A percentile compares a stretch with the other conserved stretches of the same genome.
Conservation (phyloP, 2,329 filamentous ascomycete genomes). For the Lecanicillium sp. region DNA sequence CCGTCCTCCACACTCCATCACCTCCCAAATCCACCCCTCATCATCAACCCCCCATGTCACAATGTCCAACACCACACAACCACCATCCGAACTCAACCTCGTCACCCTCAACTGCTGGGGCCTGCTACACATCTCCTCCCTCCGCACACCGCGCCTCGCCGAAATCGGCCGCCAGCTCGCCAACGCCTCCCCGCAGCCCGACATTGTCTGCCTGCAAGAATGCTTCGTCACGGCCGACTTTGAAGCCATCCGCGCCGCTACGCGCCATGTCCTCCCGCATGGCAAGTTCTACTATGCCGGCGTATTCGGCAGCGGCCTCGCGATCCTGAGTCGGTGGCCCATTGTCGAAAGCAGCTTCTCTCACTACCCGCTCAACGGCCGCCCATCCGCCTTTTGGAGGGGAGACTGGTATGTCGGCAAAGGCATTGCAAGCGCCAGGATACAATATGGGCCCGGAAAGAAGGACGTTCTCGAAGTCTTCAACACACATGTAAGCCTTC, state of each 20-base stretch:
- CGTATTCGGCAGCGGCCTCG: constrained; percentile 81
- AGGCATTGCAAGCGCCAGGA: constrained; percentile 75
- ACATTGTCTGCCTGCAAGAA: constrained; percentile 91
- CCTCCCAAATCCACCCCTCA: neutral
- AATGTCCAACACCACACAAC: constrained; percentile 29
- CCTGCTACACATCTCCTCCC: constrained; percentile 74
- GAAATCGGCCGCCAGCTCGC: constrained; percentile 82
- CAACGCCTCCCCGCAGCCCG: constrained; percentile 54
- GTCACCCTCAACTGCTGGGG: constrained; percentile 97
- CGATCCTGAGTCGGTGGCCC: constrained; percentile 84
- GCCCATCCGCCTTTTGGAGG: constrained; percentile 86
- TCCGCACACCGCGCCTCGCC: constrained; percentile 66
- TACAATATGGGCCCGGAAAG: constrained; percentile 57
- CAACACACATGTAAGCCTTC: constrained; percentile 65
- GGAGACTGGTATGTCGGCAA: constrained; percentile 98
- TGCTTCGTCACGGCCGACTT: constrained; percentile 89
- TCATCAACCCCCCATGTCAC: constrained; percentile 14
- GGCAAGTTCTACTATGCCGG: constrained; percentile 91
- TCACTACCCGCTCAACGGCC: constrained; percentile 81
- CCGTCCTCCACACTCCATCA: too few relatives aligned
- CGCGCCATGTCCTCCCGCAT: constrained; percentile 68
- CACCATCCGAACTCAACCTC: constrained; percentile 54
- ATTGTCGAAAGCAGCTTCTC: constrained; percentile 85
- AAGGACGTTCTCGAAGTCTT: constrained; percentile 79
- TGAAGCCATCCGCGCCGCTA: constrained; percentile 64